Conservation (phyloP, 1,284 basidiomycete genomes). For the Tilletia indica region DNA sequence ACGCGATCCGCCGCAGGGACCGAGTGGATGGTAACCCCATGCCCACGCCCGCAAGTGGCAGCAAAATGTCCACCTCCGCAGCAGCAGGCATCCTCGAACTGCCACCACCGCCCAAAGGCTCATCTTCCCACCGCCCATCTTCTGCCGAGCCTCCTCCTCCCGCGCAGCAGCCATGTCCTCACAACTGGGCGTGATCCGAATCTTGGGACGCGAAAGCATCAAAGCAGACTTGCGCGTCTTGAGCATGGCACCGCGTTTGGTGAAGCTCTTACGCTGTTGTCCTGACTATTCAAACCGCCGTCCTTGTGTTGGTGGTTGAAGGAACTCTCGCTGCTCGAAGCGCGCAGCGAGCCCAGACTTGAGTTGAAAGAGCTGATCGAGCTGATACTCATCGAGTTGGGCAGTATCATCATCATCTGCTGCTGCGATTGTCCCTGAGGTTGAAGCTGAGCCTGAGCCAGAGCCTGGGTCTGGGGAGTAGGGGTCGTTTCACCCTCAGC, state of each 20-base stretch:
- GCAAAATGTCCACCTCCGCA: neutral
- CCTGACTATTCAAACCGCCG: conserved; percentile 27
- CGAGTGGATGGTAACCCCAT: neutral
- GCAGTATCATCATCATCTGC: conserved; percentile 4
- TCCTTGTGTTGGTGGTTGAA: conserved; percentile 19
- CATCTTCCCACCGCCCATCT: conserved; percentile 29
- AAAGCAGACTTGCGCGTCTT: conserved; percentile 14
- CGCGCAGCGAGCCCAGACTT: conserved; percentile 11
- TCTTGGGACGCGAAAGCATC: conserved; percentile 32
- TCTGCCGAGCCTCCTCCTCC: conserved; percentile 25
- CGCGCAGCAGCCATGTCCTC: conserved; percentile 40
- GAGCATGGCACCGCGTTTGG: neutral
- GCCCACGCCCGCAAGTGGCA: neutral
- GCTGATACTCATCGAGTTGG: conserved; percentile 9
- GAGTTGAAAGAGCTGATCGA: conserved; percentile 16
- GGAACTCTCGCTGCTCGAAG: conserved; percentile 30
- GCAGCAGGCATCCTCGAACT: no score
- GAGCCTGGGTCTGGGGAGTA: no score
- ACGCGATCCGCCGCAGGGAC: conserved; percentile 15
- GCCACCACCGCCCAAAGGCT: neutral
- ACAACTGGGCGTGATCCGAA: conserved; percentile 47
- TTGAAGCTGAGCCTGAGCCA: no score
- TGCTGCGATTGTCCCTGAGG: neutral
- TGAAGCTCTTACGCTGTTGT: neutral
- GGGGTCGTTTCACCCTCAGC: conserved; percentile 4